Base-by-base conservation (phyloP, 352 stramenopile species). In the Globisporangium cylindrosporum region DNA sequence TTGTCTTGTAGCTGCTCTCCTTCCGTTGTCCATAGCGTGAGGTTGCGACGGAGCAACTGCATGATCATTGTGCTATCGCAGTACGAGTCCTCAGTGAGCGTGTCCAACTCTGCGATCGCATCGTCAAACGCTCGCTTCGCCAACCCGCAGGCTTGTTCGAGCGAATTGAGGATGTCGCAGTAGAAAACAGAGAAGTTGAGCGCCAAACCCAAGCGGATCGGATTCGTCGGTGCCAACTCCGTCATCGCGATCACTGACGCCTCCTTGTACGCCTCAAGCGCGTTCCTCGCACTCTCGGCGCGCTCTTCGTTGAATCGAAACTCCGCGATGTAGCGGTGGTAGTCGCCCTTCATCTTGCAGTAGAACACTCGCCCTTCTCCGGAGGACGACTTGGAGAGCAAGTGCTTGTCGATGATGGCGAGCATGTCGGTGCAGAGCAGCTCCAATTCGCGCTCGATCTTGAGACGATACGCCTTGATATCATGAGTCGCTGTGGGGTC, bases 331-430 rank as follows among this genome's bases (percentile, higher is more conserved):
- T 99, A 99, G 72, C 98, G 96, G 89, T 99, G 95, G 91, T 99
- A 99, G 86, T 99, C 97, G 62, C 97, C 97, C 89, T 99, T 99
- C 96, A 99, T 99, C 93, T 99, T 99, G 94, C 99, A 99, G 92
- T 99, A 99, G 81, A 99, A 97, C 62, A 99, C 93, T 72, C 97
- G 98, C 49, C 93, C 97, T 76, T 99, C 97, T 62, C 99, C 97
- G 6, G 97, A 97, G 74, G 98, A 97, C 73, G 89, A 94, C 74
- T 99, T 99, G 22, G 98, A 97, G 77, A 99, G 99, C 59, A 97
- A 68, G 58, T 94, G 76, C 76, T 98, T 99, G 83, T 99, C 98
- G 80, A 94, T 98, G 81, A 98, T 98, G 85, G 99, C 99, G 67
- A 99, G 97, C 18, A 96, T 98, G 57, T 99, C 97, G 68, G 97